Conservation (phyloP, 495 filamentous ascomycete genomes). For the Podospora pseudocomata region DNA sequence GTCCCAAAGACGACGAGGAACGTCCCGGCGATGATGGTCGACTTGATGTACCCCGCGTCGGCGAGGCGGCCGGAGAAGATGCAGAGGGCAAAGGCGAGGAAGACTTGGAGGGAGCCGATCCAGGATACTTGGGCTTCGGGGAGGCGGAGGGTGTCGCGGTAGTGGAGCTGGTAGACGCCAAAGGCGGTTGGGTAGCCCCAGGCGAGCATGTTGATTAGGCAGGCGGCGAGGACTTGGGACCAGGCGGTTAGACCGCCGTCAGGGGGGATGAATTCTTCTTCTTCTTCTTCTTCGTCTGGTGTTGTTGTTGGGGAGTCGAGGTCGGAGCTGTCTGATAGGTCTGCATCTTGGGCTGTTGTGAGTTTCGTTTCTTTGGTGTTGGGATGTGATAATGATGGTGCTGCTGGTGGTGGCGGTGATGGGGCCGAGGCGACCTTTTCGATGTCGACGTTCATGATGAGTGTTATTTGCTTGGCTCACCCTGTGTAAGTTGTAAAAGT, state of each 20-base stretch:
- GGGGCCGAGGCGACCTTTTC: background rate
- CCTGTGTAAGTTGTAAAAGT: background rate
- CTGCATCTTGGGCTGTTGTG: background rate
- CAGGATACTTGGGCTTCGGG: slow-evolving; percentile 42
- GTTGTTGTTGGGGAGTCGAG: background rate
- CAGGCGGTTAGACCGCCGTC: slow-evolving; percentile 43
- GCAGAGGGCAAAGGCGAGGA: slow-evolving; percentile 40
- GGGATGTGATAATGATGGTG: background rate
- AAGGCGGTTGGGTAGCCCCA: slow-evolving; percentile 45
- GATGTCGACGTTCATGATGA: background rate
- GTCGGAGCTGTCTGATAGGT: background rate
- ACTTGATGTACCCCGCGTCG: slow-evolving; percentile 41
- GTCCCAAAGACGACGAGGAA: slow-evolving; percentile 41
- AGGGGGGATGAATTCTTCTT: slow-evolving; percentile 27
- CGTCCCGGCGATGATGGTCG: slow-evolving; percentile 34
- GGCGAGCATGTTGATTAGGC: slow-evolving; percentile 40
- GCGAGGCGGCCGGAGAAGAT: slow-evolving; percentile 40
- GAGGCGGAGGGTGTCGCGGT: slow-evolving; percentile 40
- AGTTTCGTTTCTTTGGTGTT: background rate
- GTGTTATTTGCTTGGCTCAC: background rate
- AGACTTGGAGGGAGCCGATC: slow-evolving; percentile 47
- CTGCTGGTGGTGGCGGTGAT: background rate
- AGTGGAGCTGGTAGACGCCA: slow-evolving; percentile 47
- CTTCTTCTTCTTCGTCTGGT: slow-evolving; percentile 5
- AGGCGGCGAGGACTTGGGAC: slow-evolving; percentile 40